Conservation (phyloP, 495 filamentous ascomycete genomes). For the Cercophora sp. region DNA sequence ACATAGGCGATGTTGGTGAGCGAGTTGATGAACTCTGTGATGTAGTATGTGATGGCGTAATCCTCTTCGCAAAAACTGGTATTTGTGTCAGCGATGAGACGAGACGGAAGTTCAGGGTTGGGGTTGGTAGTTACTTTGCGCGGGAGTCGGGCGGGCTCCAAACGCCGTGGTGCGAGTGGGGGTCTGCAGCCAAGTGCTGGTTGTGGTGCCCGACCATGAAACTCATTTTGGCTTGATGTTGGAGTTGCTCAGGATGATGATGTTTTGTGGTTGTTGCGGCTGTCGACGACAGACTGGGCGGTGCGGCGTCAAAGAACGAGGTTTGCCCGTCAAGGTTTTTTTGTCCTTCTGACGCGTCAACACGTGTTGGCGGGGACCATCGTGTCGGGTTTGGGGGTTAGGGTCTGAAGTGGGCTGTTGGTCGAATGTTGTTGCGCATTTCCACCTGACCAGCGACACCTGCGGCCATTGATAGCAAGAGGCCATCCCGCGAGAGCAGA, state of each 20-base stretch:
- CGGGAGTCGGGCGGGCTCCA: conserved; percentile 4
- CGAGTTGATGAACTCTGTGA: conserved; percentile 15
- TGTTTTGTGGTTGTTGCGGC: not conserved
- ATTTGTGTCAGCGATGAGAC: not conserved
- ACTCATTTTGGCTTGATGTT: conserved; percentile 4
- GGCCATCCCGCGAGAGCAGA: too few species aligned
- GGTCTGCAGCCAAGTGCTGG: not conserved
- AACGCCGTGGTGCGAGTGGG: not conserved
- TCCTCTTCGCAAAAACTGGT: conserved; percentile 16
- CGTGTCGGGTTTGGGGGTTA: too few species aligned
- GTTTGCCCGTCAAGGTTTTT: too few species aligned
- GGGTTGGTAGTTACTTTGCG: not conserved
- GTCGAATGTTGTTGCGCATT: too few species aligned
- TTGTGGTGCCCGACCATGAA: conserved; percentile 10
- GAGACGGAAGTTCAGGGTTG: not conserved
- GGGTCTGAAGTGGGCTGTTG: too few species aligned
- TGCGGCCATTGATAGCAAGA: too few species aligned
- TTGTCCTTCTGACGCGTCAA: too few species aligned
- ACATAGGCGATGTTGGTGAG: conserved; percentile 15
- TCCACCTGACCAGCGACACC: too few species aligned
- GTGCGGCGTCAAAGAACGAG: too few species aligned
- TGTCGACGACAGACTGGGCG: not conserved
- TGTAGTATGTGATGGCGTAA: conserved; percentile 10
- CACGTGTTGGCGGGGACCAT: too few species aligned
- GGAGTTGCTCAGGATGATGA: not conserved